A percentile compares a stretch with the other conserved stretches of the same genome.
phyloP scores from a whole-genome alignment of 164 flowering plant species.

The Dillenia suffruticosa region DNA sequence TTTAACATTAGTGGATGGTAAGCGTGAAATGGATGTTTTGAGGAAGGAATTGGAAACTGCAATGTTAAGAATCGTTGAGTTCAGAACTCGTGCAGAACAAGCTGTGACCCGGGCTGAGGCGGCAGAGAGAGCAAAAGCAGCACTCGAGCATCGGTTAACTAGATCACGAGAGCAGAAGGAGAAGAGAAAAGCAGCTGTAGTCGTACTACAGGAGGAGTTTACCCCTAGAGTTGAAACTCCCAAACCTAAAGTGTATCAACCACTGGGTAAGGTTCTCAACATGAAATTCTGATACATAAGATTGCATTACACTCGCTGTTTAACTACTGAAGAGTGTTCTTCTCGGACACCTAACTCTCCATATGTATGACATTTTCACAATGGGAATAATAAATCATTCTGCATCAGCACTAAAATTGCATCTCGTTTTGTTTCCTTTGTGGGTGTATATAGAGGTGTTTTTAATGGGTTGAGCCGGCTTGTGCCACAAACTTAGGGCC shows the following conservation, averaged over 20 bases:
- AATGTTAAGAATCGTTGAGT: constrained; percentile 26
- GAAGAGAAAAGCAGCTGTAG: constrained; percentile 42
- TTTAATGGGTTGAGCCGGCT: too few species aligned
- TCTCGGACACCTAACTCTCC: too few species aligned
- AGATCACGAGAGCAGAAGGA: constrained; percentile 37
- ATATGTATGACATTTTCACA: too few species aligned
- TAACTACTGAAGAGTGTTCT: too few species aligned
- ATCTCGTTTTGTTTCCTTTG: too few species aligned
- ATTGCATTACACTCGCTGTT: too few species aligned
- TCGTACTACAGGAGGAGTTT: constrained; percentile 40
- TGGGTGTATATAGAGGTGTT: too few species aligned
- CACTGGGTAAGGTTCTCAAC: constrained; percentile 60
- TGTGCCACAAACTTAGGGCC: too few species aligned
- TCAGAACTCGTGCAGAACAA: constrained; percentile 43
- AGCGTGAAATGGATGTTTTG: constrained; percentile 24
- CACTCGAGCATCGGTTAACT: constrained; percentile 46
- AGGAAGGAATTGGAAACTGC: constrained; percentile 51
- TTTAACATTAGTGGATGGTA: constrained; percentile 4
- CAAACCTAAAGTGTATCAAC: constrained; percentile 17
- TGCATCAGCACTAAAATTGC: too few species aligned
- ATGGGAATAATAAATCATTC: too few species aligned
- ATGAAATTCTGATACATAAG: constrained; percentile 37
- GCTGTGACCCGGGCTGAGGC: constrained; percentile 44
- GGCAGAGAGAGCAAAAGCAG: constrained; percentile 54
- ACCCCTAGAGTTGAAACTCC: constrained; percentile 7